Conservation (phyloP, 352 stramenopile species). For the Blastocystis sp. region DNA sequence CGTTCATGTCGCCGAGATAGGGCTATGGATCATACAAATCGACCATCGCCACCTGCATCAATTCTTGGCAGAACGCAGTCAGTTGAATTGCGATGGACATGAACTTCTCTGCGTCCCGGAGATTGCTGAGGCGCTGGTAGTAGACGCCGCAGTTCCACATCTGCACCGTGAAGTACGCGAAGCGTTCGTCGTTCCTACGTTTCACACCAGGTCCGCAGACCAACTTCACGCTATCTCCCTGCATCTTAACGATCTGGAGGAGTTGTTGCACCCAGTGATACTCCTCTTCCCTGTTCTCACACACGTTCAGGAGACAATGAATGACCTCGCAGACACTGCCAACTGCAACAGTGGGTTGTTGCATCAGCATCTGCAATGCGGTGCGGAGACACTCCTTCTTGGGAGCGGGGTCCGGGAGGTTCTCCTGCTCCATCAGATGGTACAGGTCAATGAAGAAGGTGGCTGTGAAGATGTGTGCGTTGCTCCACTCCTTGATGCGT, state of each 20-base stretch:
- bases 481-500: background rate
- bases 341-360: background rate
- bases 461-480: background rate
- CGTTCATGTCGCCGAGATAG: conserved; percentile 40
- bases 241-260: conserved; percentile 1
- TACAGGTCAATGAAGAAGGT: conserved; percentile 14
- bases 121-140: conserved; percentile 11
- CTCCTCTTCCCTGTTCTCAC: background rate
- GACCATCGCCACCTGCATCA: background rate
- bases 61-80: background rate
- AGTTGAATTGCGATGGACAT: conserved; percentile 42
- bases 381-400: conserved; percentile 42
- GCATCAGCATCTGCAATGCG: conserved; percentile 8
- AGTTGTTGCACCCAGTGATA: conserved; percentile 44
- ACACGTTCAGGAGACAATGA: background rate
- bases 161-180: conserved; percentile 5
- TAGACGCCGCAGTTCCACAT: conserved; percentile 50
- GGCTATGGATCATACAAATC: background rate
- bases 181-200: background rate
- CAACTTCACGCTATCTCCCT: background rate
- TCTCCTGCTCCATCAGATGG: conserved; percentile 31
- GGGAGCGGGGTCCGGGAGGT: background rate
- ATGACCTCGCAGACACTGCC: background rate
- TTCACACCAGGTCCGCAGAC: background rate
- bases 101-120: conserved; percentile 3